phyloP scores from a whole-genome alignment of 1,284 basidiomycete species.

The Coniophora puteana region DNA sequence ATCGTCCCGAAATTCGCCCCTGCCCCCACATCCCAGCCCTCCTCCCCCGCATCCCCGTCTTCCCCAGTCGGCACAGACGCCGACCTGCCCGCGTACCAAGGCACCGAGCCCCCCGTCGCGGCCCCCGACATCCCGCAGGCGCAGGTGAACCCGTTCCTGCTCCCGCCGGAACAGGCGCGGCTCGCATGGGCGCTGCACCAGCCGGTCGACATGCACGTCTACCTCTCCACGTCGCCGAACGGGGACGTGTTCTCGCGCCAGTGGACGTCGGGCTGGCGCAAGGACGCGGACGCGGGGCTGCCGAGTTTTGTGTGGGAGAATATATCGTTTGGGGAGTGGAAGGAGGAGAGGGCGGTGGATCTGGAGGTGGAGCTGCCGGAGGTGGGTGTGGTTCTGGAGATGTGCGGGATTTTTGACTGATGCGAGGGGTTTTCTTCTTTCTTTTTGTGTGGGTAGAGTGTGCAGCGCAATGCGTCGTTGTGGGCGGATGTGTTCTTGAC shows the following conservation, averaged over 20 bases:
- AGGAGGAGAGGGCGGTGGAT: conserved; percentile 61
- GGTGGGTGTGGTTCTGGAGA: conserved; percentile 36
- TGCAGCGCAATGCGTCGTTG: conserved; percentile 75
- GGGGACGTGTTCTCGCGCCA: conserved; percentile 56
- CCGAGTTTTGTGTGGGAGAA: conserved; percentile 79
- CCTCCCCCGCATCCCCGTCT: conserved; percentile 25
- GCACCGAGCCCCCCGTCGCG: conserved; percentile 21
- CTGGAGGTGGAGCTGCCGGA: conserved; percentile 71
- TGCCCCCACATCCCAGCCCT: too few species aligned
- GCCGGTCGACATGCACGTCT: conserved; percentile 69
- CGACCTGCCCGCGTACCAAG: too few species aligned
- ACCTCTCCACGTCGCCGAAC: conserved; percentile 63
- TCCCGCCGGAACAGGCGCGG: conserved; percentile 48
- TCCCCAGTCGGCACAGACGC: conserved; percentile 18
- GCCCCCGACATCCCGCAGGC: conserved; percentile 14
- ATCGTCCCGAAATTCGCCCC: conserved; percentile 36
- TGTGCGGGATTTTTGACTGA: conserved; percentile 1
- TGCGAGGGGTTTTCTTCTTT: conserved; percentile 2
- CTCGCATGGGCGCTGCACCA: conserved; percentile 59
- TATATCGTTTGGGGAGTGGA: conserved; percentile 81
- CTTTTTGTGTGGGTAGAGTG: conserved; percentile 43
- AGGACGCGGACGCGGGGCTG: conserved; percentile 46
- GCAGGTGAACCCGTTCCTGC: conserved; percentile 36
- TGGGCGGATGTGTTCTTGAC: conserved; percentile 88
- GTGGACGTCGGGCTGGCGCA: conserved; percentile 43